A percentile compares a stretch with the other conserved stretches of the same genome.
phyloP scores from a whole-genome alignment of 2,329 filamentous ascomycete genomes.

The Leptographium flavum region DNA sequence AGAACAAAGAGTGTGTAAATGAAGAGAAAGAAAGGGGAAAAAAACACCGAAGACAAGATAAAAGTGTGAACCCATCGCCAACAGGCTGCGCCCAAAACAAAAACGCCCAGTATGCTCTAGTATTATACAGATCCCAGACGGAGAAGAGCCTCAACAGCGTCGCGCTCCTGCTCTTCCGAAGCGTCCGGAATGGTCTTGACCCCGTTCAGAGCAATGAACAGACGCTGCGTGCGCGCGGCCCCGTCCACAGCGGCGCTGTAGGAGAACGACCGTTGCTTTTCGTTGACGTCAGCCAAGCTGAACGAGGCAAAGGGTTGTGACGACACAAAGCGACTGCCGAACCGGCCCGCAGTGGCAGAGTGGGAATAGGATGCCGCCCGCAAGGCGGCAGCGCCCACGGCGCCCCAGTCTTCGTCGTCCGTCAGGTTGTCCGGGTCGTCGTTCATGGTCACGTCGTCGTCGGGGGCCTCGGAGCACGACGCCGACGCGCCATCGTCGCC shows the following conservation, averaged over 20 bases:
- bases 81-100: too few species aligned
- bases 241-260: constrained; percentile 37
- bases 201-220: constrained; percentile 18
- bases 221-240: constrained; percentile 17
- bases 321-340: constrained; percentile 31
- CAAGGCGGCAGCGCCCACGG: constrained; percentile 73
- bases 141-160: constrained; percentile 68
- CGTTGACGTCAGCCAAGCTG: constrained; percentile 15
- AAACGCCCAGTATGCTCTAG: constrained; percentile 38
- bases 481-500: constrained; percentile 55
- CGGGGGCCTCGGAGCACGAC: constrained; percentile 62
- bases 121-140: constrained; percentile 67
- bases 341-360: constrained; percentile 33
- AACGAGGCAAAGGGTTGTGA: constrained; percentile 34
- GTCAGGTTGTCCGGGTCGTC: constrained; percentile 76
- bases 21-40: constrained; percentile 2
- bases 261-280: constrained; percentile 33
- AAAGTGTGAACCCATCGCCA: too few species aligned
- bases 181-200: constrained; percentile 39
- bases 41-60: neutral
- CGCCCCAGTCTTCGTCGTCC: constrained; percentile 92
- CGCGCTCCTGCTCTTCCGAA: constrained; percentile 60
- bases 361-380: constrained; percentile 51
- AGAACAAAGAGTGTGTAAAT: neutral
- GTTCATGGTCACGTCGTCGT: constrained; percentile 45